Conservation (phyloP, 345 rosid species). For the Lenwebbia sp. region DNA sequence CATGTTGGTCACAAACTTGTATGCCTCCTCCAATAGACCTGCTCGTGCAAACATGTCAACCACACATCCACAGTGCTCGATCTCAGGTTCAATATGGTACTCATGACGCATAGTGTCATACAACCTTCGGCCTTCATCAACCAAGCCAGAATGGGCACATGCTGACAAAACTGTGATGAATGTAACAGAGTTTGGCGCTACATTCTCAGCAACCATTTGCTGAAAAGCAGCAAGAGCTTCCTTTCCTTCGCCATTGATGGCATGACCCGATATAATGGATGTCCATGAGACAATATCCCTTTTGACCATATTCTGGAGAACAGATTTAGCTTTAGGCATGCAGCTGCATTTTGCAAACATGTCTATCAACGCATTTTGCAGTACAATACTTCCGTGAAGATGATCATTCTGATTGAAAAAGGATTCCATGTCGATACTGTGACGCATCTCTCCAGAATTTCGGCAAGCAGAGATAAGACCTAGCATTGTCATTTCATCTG, state of each 20-base stretch:
- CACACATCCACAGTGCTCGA: slow-evolving; percentile 19
- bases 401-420: not conserved
- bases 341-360: slow-evolving; percentile 11
- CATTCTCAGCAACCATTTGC: slow-evolving; percentile 10
- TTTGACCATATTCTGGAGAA: not conserved
- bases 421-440: slow-evolving; percentile 1
- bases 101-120: not conserved
- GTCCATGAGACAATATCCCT: slow-evolving; percentile 23
- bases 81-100: slow-evolving; percentile 5
- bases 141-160: slow-evolving; percentile 15
- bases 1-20: slow-evolving; percentile 7
- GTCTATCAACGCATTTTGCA: slow-evolving; percentile 16
- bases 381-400: slow-evolving; percentile 6
- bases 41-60: slow-evolving; percentile 21
- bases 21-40: slow-evolving; percentile 15
- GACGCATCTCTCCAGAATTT: slow-evolving; percentile 7
- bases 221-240: slow-evolving; percentile 11
- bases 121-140: slow-evolving; percentile 8
- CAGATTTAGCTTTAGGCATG: slow-evolving; percentile 12
- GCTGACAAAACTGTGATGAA: slow-evolving; percentile 16
- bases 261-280: slow-evolving; percentile 13
- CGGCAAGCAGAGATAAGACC: slow-evolving; percentile 14
- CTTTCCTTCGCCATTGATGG: slow-evolving; percentile 20
- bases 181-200: slow-evolving; percentile 16
- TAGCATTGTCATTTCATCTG: slow-evolving; percentile 18